These are phyloP conservation scores for Aspergillus biplanus DNA, from an alignment of 495 filamentous ascomycete genomes.

Conservation along the genomic window DNA sequence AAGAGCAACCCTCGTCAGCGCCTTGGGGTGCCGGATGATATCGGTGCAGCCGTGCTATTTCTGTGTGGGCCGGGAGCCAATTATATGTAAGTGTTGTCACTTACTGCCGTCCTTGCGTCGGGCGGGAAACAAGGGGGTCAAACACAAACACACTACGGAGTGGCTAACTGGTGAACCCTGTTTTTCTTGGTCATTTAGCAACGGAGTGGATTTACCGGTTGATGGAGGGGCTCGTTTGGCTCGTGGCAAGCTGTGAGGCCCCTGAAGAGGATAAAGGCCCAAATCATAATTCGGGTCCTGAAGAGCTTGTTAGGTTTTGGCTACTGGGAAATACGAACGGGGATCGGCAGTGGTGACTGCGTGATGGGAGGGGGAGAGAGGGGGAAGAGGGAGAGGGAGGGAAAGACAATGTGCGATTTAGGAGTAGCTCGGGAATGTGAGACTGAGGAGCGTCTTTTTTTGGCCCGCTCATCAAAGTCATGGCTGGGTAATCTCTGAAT, in stretches of 20 bases:
- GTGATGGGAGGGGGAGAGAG: background rate
- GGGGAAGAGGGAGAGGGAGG: background rate
- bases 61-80: conserved; percentile 67
- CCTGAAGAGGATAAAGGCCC: no score
- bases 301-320: no score
- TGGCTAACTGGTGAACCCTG: background rate
- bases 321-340: no score
- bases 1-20: conserved; percentile 66
- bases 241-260: conserved; percentile 13
- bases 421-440: background rate
- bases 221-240: conserved; percentile 15
- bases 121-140: background rate
- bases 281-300: no score
- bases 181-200: conserved; percentile 2
- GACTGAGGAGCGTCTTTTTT: no score
- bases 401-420: background rate
- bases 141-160: background rate
- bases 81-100: conserved; percentile 59
- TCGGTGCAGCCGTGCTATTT: conserved; percentile 80
- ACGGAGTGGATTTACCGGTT: conserved; percentile 17
- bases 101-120: background rate
- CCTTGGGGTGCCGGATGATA: conserved; percentile 78
- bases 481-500: no score
- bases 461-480: no score
- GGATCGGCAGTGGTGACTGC: background rate